A percentile compares a stretch with the other conserved stretches of the same genome.
These are phyloP conservation scores for Ceratocystis alfenasii DNA, from an alignment of 2,329 filamentous ascomycete species.

Conservation along the genomic window DNA sequence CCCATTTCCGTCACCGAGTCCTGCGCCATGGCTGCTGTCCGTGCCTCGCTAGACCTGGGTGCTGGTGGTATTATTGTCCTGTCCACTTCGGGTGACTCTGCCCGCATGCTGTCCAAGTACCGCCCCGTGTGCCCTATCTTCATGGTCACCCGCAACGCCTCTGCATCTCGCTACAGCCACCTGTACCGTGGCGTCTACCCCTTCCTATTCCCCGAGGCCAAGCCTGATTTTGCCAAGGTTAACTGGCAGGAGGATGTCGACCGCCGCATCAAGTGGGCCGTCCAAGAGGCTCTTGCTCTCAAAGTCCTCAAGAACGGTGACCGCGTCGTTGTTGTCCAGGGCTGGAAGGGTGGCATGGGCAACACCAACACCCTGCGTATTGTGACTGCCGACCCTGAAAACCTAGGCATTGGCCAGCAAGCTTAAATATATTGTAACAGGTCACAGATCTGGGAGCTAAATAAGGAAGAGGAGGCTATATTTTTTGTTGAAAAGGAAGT, in stretches of 20 bases:
- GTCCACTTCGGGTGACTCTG: conserved; percentile 89
- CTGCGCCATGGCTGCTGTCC: conserved; percentile 92
- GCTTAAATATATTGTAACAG: conserved; percentile 8
- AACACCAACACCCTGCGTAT: conserved; percentile 73
- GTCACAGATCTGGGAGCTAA: neutral
- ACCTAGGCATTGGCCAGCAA: conserved; percentile 43
- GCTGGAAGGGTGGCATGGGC: conserved; percentile 84
- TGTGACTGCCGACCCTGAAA: conserved; percentile 47
- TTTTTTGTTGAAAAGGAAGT: conserved; percentile 4
- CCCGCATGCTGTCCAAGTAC: conserved; percentile 94
- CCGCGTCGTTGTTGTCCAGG: conserved; percentile 71
- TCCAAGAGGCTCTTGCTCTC: conserved; percentile 74
- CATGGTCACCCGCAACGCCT: conserved; percentile 86
- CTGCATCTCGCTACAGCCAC: conserved; percentile 79
- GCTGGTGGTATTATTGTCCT: conserved; percentile 92
- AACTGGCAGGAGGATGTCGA: conserved; percentile 99
- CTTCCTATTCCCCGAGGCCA: conserved; percentile 83
- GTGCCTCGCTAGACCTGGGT: conserved; percentile 88
- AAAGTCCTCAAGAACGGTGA: conserved; percentile 61
- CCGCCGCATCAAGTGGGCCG: conserved; percentile 92
- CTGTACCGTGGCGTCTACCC: conserved; percentile 97
- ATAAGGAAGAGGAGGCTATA: neutral
- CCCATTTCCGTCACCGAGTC: conserved; percentile 85
- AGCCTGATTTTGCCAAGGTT: conserved; percentile 84
- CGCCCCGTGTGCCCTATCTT: conserved; percentile 97